Evolutionary conservation across 345 rosid species (phyloP).

Genomic region (Gossypioides kirkii): DNA sequence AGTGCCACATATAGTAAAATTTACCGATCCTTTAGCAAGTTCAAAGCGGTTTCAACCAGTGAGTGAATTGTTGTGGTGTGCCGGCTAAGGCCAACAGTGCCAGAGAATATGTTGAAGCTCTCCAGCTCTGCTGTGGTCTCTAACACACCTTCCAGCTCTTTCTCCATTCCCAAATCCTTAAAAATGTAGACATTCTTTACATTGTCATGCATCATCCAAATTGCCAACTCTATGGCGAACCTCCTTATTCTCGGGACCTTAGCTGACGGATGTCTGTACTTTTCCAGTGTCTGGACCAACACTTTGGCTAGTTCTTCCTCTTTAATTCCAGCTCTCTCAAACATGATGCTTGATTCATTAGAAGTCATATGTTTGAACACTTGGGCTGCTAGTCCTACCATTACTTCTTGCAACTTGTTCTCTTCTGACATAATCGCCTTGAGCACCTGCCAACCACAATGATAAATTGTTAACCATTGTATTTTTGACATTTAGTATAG

Average conservation of each 20-base stretch:
- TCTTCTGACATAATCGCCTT: constrained; percentile 56
- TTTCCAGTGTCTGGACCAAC: constrained; percentile 47
- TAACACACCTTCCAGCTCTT: constrained; percentile 46
- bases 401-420: constrained; percentile 80
- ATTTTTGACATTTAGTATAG: neutral
- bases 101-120: constrained; percentile 74
- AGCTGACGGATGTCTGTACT: constrained; percentile 51
- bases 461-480: neutral
- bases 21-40: constrained; percentile 30
- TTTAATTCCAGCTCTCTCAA: constrained; percentile 39
- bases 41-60: constrained; percentile 50
- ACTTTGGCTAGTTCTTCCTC: constrained; percentile 44
- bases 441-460: constrained; percentile 47
- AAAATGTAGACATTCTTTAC: constrained; percentile 27
- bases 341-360: constrained; percentile 42
- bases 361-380: constrained; percentile 53
- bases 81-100: constrained; percentile 61
- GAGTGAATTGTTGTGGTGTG: constrained; percentile 58
- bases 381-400: constrained; percentile 63
- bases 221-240: constrained; percentile 68
- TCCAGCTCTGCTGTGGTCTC: constrained; percentile 81
- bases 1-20: neutral
- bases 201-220: constrained; percentile 73
- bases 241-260: constrained; percentile 80
- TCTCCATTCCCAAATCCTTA: constrained; percentile 44